Evolutionary conservation across 2,329 filamentous ascomycete species (phyloP), one percentile per base, ranked within the genome.

Genomic region (Sclerotinia borealis): DNA sequence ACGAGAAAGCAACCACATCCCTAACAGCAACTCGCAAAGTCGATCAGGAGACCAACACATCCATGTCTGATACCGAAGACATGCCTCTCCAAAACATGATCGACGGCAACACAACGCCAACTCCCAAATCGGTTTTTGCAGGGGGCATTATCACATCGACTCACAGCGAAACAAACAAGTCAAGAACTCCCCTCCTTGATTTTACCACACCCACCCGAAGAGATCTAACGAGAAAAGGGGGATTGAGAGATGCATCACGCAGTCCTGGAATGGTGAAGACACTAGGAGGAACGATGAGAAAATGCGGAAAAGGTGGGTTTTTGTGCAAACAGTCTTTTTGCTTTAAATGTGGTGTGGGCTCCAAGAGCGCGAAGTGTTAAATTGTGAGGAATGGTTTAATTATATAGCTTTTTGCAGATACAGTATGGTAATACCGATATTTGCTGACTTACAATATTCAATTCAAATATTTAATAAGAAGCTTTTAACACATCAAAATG

Each of bases 311-410:
- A 66, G 78, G 80, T 67, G 84, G 81, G 15, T 86, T 82, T 70
- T 75, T 74, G 19, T 87, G 85, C 65, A 79, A 79, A 4, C 77
- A 81, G 61, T 80, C 83, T 65, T 87, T 86, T 74, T 87, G 85
- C 73, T 85, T 88, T 68, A 78, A 77, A 11, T 87, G 85, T 56
- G 64, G 65, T 19, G 9, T 29, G 60, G 41, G 36, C 19, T 39
- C 51, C n/a, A n/a, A 56, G 17, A 11, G 27, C 1, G 25, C 25
- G 47, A 13, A 52, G 17, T 1, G 11, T 25, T 52, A n/a, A 52
- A n/a, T n/a, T n/a, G 34, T 8, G 29, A 43, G 34, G 54, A 8
- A 34, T 22, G 48, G 4, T 13, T 17, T 31, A 29, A 34, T 34
- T 3, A 11, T 17, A 17, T n/a, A 34, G 27, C n/a, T 10, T 22